Conservation (phyloP, 192 early-diverging fungal genomes). For the Haplosporangium gracile region DNA sequence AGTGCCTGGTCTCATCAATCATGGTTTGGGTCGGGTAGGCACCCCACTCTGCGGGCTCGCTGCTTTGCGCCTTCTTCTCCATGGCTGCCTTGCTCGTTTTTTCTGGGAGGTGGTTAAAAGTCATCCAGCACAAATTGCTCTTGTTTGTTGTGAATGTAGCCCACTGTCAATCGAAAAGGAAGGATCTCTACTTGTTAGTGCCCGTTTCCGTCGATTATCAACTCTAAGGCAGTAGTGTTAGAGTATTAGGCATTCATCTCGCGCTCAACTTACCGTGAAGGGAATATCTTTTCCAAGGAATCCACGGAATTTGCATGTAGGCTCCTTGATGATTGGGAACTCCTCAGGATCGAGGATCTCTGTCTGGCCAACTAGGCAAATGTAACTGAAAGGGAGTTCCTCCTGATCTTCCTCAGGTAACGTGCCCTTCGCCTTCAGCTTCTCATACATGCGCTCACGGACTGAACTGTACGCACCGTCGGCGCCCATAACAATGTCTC, state of each 20-base stretch:
- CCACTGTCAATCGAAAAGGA: slow-evolving; percentile 5
- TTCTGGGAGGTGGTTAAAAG: not conserved
- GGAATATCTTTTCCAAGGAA: slow-evolving; percentile 4
- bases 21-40: not conserved
- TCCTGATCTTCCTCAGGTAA: not conserved
- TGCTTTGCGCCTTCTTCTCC: not conserved
- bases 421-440: not conserved
- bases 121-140: slow-evolving; percentile 19
- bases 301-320: not conserved
- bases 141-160: not conserved
- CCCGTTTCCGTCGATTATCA: not conserved
- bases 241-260: not conserved
- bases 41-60: slow-evolving; percentile 17
- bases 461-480: slow-evolving; percentile 43
- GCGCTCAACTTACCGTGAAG: slow-evolving; percentile 1
- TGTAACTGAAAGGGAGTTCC: not conserved
- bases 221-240: too few species aligned
- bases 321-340: not conserved
- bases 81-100: not conserved
- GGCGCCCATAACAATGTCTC: slow-evolving; percentile 43
- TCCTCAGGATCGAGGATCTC: not conserved
- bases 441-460: slow-evolving; percentile 16
- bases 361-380: slow-evolving; percentile 22
- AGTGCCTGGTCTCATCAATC: not conserved
- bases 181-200: not conserved